Base-by-base conservation (phyloP, 768 basidiomycete species). In the Pilatotrama ljubarskyi region DNA sequence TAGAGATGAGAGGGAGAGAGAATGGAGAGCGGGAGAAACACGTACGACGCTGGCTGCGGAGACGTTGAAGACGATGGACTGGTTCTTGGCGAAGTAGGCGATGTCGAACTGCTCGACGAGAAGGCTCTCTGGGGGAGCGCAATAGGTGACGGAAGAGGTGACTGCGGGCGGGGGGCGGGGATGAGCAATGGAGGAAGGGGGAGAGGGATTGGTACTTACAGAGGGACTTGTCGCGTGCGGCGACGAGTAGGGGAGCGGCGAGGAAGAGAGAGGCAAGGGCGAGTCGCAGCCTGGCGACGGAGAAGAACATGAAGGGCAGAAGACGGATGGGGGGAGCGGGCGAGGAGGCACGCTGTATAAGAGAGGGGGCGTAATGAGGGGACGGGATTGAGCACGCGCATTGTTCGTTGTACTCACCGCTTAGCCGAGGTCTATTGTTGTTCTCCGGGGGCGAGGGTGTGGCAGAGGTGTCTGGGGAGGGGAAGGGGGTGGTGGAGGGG, bases 111-210 rank as follows among this genome's bases (percentile, higher is more conserved):
- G 84, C 74, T 91, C 82, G 43, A 93, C 80, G 68, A 93, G 87
- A 61, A 94, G 81, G 32, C 84, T 82, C 71, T 90, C 85, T 51
- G 92, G 91, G 38, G 89, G 86, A 51, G 86, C 77, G 74, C 92
- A 94, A 72, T 94, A 94, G 29, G 92, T 89, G 68, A 94, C 90
- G 58, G 91, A 93, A 18, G 90, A 92, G 26, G 92, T 91, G 73
- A 90, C 91, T 93, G 29, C 29, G 29, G 5, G 29, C 5, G 70
- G 26, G 56, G 36, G 44, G 35, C 38, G 9, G 36, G 37, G 46
- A 5, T 47, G 55, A 46, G 15, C 41, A 41, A 52, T 57, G 54
- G 49, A 58, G 49, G 32, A 35, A 55, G 9, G 53, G 55, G 11
- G 61, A 55, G 50, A 1, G 22, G 17, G 44, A 38, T 56, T 35